phyloP scores from a whole-genome alignment of 306 rosid genomes.

The Cucumis melo region DNA sequence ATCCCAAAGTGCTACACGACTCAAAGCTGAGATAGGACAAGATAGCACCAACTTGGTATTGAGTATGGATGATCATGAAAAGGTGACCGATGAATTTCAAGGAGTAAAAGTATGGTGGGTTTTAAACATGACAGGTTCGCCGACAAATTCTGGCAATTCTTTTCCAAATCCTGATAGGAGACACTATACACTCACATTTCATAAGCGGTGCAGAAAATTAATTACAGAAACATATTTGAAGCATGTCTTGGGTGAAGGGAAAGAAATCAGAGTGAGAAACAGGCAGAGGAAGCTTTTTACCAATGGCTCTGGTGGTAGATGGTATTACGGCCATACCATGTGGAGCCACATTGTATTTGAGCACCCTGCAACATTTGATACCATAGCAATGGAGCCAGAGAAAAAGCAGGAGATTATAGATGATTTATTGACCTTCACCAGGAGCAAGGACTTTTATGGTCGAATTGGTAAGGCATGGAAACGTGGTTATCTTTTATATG shows the following conservation, averaged over 20 bases:
- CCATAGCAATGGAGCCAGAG: slow-evolving; percentile 65
- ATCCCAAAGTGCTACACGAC: slow-evolving; percentile 53
- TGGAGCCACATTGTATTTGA: slow-evolving; percentile 89
- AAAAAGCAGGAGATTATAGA: slow-evolving; percentile 59
- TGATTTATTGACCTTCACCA: slow-evolving; percentile 59
- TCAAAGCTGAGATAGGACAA: slow-evolving; percentile 70
- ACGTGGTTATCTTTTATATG: neutral
- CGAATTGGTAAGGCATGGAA: slow-evolving; percentile 80
- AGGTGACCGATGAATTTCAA: slow-evolving; percentile 43
- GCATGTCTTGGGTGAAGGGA: slow-evolving; percentile 59
- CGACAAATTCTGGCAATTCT: slow-evolving; percentile 36
- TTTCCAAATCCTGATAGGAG: slow-evolving; percentile 61
- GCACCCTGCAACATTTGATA: slow-evolving; percentile 75
- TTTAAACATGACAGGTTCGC: slow-evolving; percentile 28
- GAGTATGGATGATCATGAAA: slow-evolving; percentile 73
- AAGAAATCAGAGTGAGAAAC: slow-evolving; percentile 45
- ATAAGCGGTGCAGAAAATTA: slow-evolving; percentile 34
- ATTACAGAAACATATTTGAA: slow-evolving; percentile 40
- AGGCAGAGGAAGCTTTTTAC: slow-evolving; percentile 75
- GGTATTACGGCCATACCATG: slow-evolving; percentile 63
- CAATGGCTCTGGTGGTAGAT: slow-evolving; percentile 60
- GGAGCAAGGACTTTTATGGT: slow-evolving; percentile 59
- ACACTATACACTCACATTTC: slow-evolving; percentile 50
- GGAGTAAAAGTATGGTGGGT: slow-evolving; percentile 61
- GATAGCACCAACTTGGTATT: slow-evolving; percentile 45